Conservation (phyloP, 2,329 filamentous ascomycete genomes). For the Hortaea werneckii region DNA sequence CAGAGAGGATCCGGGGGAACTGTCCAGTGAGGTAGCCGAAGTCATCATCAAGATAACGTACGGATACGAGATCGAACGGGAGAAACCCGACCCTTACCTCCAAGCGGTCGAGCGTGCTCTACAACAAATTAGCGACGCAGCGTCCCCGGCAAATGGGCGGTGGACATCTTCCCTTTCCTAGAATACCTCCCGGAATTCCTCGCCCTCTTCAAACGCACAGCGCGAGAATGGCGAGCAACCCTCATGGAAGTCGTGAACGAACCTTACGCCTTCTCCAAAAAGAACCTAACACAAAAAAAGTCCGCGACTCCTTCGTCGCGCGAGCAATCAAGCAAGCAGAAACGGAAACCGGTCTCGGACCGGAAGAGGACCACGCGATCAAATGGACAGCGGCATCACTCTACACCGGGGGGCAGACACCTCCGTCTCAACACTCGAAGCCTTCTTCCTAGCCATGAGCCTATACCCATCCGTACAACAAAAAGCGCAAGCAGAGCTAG, state of each 20-base stretch:
- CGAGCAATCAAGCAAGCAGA: constrained; percentile 9
- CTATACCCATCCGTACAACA: not conserved
- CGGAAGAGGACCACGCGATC: constrained; percentile 25
- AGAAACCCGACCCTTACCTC: constrained; percentile 34
- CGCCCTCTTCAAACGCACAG: constrained; percentile 34
- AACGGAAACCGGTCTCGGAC: not conserved
- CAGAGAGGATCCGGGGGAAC: constrained; percentile 5
- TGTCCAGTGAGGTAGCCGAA: constrained; percentile 28
- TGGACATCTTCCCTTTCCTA: constrained; percentile 38
- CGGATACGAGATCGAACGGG: constrained; percentile 35
- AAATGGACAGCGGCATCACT: constrained; percentile 36
- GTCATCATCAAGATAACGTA: constrained; percentile 38
- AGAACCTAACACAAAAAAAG: not conserved
- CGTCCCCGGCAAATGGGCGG: constrained; percentile 35
- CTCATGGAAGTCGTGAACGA: constrained; percentile 25
- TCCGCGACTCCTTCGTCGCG: not conserved
- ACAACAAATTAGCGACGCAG: constrained; percentile 30
- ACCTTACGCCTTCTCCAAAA: constrained; percentile 36
- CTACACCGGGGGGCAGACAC: constrained; percentile 36
- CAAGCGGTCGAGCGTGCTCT: constrained; percentile 32
- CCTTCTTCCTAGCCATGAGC: constrained; percentile 1
- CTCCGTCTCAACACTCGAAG: constrained; percentile 1
- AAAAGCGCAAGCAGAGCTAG: constrained; percentile 11
- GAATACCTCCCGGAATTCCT: constrained; percentile 36
- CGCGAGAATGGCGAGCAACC: constrained; percentile 26